Base-by-base conservation (phyloP, 1,284 basidiomycete species). In the Mycosarcoma mackinlayi region DNA sequence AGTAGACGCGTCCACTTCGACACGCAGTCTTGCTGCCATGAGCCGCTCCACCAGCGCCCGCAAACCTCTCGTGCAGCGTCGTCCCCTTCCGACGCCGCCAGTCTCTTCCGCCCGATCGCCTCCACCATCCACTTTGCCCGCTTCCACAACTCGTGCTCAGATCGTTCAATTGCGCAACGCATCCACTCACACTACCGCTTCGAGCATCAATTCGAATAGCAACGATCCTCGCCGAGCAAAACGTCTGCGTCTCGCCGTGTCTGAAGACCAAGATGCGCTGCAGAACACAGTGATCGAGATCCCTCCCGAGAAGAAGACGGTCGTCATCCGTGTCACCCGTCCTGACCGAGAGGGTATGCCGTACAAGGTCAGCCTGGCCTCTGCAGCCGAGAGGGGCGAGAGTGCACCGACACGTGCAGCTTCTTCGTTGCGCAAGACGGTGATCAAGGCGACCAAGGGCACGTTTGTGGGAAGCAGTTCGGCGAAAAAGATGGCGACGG, bases 231-330 rank as follows among this genome's bases (percentile, higher is more conserved):
- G 47, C 2, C 51, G 45, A 6, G 54, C 56, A 3, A 69, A 69
- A 27, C 56, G 61, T 18, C 44, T 69, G 6, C 66, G 66, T 8
- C 56, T 69, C 8, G 66, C 66, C 4, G 52, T 64, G 11, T 48
- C 60, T 3, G 66, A 69, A 41, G 66, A 63, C 33, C 41, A 46
- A 6, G 61, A 59, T 24, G 52, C 66, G 5, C 42, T 57, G 28
- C 68, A 65, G 27, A 58, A 64, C 23, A 65, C 54, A 3, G 58
- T 66, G 7, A 49, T 69, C 39, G 60, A 64, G 27, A 64, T 69
- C 44, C 60, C 63, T 3, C 52, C 52, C 6, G 56, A 64, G 47
- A 62, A 64, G 41, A 69, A 64, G 34, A 53, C 41, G 1, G 60
- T 69, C 13, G 40, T 62, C 25, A 55, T 62, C 53, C 46, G 53